Percentiles rank a stretch among this genome's conserved stretches.
phyloP scores from a whole-genome alignment of 345 rosid genomes.

The Microcos paniculata region DNA sequence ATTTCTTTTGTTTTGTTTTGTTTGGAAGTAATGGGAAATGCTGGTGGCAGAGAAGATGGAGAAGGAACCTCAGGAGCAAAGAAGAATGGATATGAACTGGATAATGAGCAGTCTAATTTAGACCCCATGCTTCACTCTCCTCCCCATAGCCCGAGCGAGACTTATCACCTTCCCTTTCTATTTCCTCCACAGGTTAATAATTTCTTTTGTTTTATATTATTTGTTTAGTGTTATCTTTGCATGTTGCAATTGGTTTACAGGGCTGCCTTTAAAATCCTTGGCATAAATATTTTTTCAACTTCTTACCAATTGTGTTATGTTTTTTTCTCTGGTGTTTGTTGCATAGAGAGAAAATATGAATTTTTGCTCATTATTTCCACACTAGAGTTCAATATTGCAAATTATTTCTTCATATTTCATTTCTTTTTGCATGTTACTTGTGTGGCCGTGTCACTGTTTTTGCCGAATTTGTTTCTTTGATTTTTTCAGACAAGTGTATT shows the following conservation, averaged over 20 bases:
- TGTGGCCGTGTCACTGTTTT: background rate
- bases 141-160: conserved; percentile 22
- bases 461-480: background rate
- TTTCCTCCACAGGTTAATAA: conserved; percentile 37
- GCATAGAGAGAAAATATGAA: background rate
- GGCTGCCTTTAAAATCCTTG: background rate
- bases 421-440: background rate
- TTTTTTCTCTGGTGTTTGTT: background rate
- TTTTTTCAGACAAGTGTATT: background rate
- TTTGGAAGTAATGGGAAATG: conserved; percentile 67
- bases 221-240: background rate
- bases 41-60: conserved; percentile 47
- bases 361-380: background rate
- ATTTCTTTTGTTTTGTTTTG: background rate
- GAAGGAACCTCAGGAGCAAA: conserved; percentile 38
- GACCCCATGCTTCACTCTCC: conserved; percentile 39
- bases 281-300: background rate
- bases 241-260: background rate
- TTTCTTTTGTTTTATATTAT: background rate
- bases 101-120: conserved; percentile 22
- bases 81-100: conserved; percentile 26
- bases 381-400: background rate
- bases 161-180: conserved; percentile 23
- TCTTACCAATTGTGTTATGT: background rate
- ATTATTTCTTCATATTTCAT: background rate